Conservation (phyloP, 75 land plant species). For the Sequoia sempervirens region DNA sequence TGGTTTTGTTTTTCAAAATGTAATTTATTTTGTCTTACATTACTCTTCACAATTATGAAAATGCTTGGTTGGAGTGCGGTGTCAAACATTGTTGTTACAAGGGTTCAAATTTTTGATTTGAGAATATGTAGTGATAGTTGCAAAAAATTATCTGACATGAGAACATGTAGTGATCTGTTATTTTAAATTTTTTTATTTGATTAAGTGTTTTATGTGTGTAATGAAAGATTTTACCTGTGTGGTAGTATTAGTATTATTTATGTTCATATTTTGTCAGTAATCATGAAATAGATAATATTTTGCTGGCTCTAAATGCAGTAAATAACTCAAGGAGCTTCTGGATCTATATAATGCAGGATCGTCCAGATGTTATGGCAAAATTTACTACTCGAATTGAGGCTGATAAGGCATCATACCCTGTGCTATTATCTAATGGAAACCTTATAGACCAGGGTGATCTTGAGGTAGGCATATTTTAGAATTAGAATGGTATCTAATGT, state of each 20-base stretch:
- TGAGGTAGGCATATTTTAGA: slow-evolving; percentile 41
- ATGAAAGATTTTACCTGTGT: too few relatives aligned
- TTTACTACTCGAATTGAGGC: slow-evolving; percentile 88
- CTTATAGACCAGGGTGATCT: slow-evolving; percentile 81
- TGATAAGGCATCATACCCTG: slow-evolving; percentile 75
- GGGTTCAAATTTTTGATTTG: too few relatives aligned
- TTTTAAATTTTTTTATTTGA: too few relatives aligned
- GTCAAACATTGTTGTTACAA: too few relatives aligned
- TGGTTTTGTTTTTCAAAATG: too few relatives aligned
- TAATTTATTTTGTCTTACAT: too few relatives aligned
- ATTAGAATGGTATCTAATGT: neutral
- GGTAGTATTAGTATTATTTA: neutral
- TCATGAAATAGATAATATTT: neutral
- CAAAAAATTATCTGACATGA: neutral
- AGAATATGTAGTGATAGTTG: neutral
- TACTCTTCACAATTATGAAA: too few relatives aligned
- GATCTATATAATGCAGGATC: slow-evolving; percentile 53
- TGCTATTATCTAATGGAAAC: slow-evolving; percentile 89
- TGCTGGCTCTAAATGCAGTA: neutral
- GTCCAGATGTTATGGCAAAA: slow-evolving; percentile 94
- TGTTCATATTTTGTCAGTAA: neutral
- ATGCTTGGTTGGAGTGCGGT: too few relatives aligned
- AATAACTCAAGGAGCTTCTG: neutral
- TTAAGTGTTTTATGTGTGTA: too few relatives aligned
- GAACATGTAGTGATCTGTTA: neutral